phyloP scores from a whole-genome alignment of 768 basidiomycete species.

The Hericium coralloides region DNA sequence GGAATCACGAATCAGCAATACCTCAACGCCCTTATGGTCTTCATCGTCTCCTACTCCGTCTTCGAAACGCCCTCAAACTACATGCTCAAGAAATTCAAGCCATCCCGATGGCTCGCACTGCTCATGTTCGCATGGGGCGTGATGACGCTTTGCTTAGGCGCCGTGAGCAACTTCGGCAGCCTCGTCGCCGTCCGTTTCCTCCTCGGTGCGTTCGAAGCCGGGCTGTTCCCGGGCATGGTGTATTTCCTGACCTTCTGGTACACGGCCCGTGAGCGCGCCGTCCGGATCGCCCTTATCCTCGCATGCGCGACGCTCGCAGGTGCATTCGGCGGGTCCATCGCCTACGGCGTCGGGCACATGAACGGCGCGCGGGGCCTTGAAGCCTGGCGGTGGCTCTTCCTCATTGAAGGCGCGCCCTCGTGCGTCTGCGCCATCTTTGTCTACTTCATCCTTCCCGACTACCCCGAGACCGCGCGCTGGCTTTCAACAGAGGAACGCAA shows the following conservation, averaged over 20 bases:
- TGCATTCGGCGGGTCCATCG: conserved; percentile 27
- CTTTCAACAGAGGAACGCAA: conserved; percentile 30
- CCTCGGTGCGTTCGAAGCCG: conserved; percentile 28
- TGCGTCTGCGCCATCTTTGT: conserved; percentile 22
- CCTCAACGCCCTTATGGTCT: conserved; percentile 15
- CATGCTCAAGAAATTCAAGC: not conserved
- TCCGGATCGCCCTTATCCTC: conserved; percentile 21
- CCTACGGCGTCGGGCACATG: conserved; percentile 24
- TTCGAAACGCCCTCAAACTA: not conserved
- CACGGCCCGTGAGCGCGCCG: conserved; percentile 4
- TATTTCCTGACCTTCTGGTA: conserved; percentile 28
- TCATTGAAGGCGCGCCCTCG: conserved; percentile 25
- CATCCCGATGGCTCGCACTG: conserved; percentile 21
- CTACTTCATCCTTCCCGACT: conserved; percentile 31
- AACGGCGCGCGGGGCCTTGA: conserved; percentile 15
- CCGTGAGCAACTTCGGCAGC: conserved; percentile 21
- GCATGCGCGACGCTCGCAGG: conserved; percentile 29
- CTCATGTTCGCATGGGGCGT: conserved; percentile 24
- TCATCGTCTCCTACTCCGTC: conserved; percentile 8
- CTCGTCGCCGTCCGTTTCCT: conserved; percentile 29
- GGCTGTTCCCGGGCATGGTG: conserved; percentile 24
- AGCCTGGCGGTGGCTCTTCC: conserved; percentile 21
- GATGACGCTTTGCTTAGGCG: conserved; percentile 21
- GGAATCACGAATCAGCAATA: conserved; percentile 11
- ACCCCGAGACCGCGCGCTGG: conserved; percentile 34